Base-by-base conservation (phyloP, 805 yeast genomes). In the Blastobotrys mokoenaii region DNA sequence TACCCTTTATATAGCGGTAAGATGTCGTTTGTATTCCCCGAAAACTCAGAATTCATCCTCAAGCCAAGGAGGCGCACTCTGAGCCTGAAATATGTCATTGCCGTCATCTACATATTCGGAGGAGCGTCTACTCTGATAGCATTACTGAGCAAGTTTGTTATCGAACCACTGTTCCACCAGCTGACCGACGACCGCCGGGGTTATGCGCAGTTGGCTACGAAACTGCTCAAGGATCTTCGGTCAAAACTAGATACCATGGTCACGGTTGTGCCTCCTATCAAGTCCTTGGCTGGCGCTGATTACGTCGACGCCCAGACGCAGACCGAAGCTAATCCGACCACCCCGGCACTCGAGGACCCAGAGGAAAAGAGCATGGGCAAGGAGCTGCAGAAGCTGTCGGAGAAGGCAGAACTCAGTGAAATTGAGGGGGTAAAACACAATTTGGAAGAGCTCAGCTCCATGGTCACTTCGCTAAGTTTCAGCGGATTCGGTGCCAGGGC, bases 101-200 rank as follows among this genome's bases (percentile, higher is more conserved):
- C 60, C 1, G 44, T 63, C 12, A 42, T 57, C 12, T 63, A 63
- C 43, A 47, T 53, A 11, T 63, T 59, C 45, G 66, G 65, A 1
- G 66, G 67, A 5, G 49, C 53, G 3, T 45, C 60, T 2, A 60
- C 60, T 0, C 44, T 59, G 15, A 35, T 56, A 6, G 62, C 58
- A 7, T 33, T 61, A 2, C 44, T 63, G 11, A 56, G 63, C 35
- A 61, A 59, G 44, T 53, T 59, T 40, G 52, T 63, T 15, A 46
- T 62, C n/a, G 47, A 47, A 25, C 67, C 67, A 31, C 57, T 63
- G 40, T 54, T 60, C 37, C 54, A 52, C 15, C 63, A 63, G 51
- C 59, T 63, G 9, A 53, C 63, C 3, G 52, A 22, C 27, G 64
- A 59, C 43, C 62, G 67, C 32, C 46, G 57, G n/a, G 51, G 52